These are phyloP conservation scores for Eragrostis curvula DNA, from an alignment of 176 grass and related monocot species.

Conservation along the genomic window DNA sequence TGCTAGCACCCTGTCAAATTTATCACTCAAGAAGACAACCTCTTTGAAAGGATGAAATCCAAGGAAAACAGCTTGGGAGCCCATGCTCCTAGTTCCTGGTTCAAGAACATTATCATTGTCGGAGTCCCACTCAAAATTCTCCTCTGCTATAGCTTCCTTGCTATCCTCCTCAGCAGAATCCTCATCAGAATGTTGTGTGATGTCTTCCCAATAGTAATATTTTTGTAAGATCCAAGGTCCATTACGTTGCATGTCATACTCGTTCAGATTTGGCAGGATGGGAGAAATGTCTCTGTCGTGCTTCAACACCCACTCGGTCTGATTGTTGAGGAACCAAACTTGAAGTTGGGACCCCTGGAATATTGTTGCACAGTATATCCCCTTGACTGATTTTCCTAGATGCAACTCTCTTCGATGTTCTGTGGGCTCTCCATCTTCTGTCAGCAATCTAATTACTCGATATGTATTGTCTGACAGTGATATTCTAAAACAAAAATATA, in stretches of 20 bases:
- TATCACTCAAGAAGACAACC: too few relatives aligned
- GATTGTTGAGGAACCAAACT: slow-evolving; percentile 16
- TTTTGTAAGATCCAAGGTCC: slow-evolving; percentile 26
- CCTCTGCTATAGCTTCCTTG: background rate
- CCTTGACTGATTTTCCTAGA: slow-evolving; percentile 25
- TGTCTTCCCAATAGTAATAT: background rate
- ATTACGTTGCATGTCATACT: background rate
- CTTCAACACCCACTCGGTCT: slow-evolving; percentile 29
- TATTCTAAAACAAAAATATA: slow-evolving; percentile 14
- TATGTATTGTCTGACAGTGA: slow-evolving; percentile 16
- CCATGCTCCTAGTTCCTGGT: background rate
- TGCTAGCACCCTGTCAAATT: slow-evolving; percentile 5
- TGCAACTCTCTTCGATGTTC: background rate
- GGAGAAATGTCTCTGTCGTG: background rate
- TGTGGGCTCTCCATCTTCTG: background rate
- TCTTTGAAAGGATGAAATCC: slow-evolving; percentile 37
- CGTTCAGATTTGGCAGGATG: slow-evolving; percentile 11
- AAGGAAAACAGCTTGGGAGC: background rate
- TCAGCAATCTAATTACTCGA: slow-evolving; percentile 17
- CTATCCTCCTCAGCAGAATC: background rate
- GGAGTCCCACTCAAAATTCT: slow-evolving; percentile 24
- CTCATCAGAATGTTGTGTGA: background rate
- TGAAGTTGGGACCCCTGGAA: background rate
- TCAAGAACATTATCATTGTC: slow-evolving; percentile 23
- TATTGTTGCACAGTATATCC: slow-evolving; percentile 34